Evolutionary conservation across 164 flowering plant genomes (phyloP).

Genomic region (Dillenia turbinata): DNA sequence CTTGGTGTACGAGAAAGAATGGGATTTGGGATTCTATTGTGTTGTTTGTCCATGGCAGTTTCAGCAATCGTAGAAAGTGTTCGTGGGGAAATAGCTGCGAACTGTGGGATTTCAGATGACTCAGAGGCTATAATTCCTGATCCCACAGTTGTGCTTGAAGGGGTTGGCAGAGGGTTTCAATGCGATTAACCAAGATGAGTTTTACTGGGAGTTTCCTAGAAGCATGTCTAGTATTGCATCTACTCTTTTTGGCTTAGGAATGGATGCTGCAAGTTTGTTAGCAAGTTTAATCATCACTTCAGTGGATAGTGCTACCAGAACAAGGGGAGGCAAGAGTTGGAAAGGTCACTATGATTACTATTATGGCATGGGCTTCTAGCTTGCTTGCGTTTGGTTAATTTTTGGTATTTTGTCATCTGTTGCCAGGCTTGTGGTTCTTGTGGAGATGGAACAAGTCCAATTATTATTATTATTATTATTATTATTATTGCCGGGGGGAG

Average conservation of each 20-base stretch:
- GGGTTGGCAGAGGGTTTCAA: constrained; percentile 81
- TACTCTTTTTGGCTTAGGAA: constrained; percentile 49
- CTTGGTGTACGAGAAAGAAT: constrained; percentile 31
- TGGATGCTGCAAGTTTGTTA: constrained; percentile 59
- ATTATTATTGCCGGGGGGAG: no score
- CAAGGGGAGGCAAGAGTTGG: constrained; percentile 16
- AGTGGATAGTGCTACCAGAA: constrained; percentile 35
- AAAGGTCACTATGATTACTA: constrained; percentile 20
- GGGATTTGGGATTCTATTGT: constrained; percentile 44
- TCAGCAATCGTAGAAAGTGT: constrained; percentile 31
- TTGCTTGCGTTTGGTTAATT: constrained; percentile 6
- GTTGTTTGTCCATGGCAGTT: constrained; percentile 17
- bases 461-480: no score
- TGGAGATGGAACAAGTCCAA: background rate
- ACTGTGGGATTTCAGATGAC: constrained; percentile 20
- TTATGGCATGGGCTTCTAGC: constrained; percentile 19
- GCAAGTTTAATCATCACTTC: constrained; percentile 39
- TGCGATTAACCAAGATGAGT: constrained; percentile 72
- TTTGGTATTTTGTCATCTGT: constrained; percentile 11
- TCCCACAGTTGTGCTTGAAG: constrained; percentile 48
- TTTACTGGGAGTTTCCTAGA: constrained; percentile 75
- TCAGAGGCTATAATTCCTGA: constrained; percentile 27
- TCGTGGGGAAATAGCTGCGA: constrained; percentile 14
- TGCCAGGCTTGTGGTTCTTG: constrained; percentile 11
- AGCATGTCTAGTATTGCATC: constrained; percentile 72